A percentile compares a stretch with the other conserved stretches of the same genome.
Conservation (phyloP, 192 early-diverging fungal species). For the Podila minutissima region DNA sequence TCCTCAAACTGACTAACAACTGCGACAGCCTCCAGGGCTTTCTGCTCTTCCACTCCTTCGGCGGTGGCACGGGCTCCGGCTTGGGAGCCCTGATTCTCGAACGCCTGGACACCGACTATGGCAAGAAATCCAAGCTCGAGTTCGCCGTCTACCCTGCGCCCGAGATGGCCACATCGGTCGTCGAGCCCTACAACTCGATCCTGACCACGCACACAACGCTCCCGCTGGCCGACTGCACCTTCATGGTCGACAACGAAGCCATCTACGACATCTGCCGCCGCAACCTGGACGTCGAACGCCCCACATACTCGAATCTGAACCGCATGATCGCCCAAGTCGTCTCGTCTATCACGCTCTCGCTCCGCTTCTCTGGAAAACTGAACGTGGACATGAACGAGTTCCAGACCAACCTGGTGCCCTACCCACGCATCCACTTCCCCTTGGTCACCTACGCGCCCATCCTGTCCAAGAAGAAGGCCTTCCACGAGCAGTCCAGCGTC, state of each 20-base stretch:
- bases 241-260: slow-evolving; percentile 99
- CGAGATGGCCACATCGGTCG: slow-evolving; percentile 95
- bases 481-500: slow-evolving; percentile 96
- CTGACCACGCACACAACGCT: slow-evolving; percentile 99
- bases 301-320: slow-evolving; percentile 98
- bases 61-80: slow-evolving; percentile 66
- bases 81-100: slow-evolving; percentile 94
- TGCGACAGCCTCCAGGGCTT: slow-evolving; percentile 63
- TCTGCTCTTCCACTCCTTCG: slow-evolving; percentile 66
- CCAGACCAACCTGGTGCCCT: slow-evolving; percentile 99
- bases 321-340: slow-evolving; percentile 98
- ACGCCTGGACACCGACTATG: slow-evolving; percentile 98
- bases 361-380: slow-evolving; percentile 97
- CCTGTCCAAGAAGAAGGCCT: slow-evolving; percentile 94
- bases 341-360: slow-evolving; percentile 98
- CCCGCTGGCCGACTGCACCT: slow-evolving; percentile 98
- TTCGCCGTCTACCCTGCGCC: slow-evolving; percentile 99
- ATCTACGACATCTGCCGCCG: slow-evolving; percentile 99
- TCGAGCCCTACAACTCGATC: slow-evolving; percentile 99
- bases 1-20: slow-evolving; percentile 61
- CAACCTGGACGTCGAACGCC: slow-evolving; percentile 96
- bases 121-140: slow-evolving; percentile 99
- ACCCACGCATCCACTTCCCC: slow-evolving; percentile 99
- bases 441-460: slow-evolving; percentile 97
- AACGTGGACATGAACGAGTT: slow-evolving; percentile 99